Evolutionary conservation across 257 asterid genomes (phyloP).

Genomic region (Solanum ahanhuiri): DNA sequence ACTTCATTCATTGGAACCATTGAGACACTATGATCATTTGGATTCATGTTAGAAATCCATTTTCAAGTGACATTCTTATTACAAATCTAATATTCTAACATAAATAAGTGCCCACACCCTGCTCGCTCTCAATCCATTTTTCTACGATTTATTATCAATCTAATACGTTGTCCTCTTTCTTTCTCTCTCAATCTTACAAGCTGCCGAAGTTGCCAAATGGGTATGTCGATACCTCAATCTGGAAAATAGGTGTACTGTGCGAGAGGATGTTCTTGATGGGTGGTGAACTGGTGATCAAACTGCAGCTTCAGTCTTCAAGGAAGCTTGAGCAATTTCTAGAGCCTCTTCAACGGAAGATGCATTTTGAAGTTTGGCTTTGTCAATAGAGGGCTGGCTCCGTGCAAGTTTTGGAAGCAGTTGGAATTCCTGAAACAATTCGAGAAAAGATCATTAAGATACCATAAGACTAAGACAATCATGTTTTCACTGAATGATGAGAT

Average conservation of each 20-base stretch:
- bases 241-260: not conserved
- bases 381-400: constrained; percentile 60
- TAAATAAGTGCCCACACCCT: not conserved
- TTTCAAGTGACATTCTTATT: not conserved
- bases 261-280: not conserved
- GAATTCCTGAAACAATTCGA: constrained; percentile 41
- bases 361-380: constrained; percentile 56
- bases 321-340: constrained; percentile 54
- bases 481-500: not conserved
- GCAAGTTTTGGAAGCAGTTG: constrained; percentile 86
- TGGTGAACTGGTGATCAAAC: constrained; percentile 17
- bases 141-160: not conserved
- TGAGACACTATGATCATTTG: not conserved
- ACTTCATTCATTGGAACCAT: not conserved
- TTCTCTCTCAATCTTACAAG: not conserved
- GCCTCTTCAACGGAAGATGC: constrained; percentile 93
- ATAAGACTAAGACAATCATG: not conserved
- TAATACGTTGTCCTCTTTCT: not conserved
- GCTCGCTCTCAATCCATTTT: not conserved
- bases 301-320: constrained; percentile 25
- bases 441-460: not conserved
- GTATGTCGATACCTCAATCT: not conserved
- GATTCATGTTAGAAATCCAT: not conserved
- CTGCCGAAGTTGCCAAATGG: not conserved
- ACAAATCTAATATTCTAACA: not conserved